Conservation (phyloP, 2,329 filamentous ascomycete species). For the Diaporthe vexans region DNA sequence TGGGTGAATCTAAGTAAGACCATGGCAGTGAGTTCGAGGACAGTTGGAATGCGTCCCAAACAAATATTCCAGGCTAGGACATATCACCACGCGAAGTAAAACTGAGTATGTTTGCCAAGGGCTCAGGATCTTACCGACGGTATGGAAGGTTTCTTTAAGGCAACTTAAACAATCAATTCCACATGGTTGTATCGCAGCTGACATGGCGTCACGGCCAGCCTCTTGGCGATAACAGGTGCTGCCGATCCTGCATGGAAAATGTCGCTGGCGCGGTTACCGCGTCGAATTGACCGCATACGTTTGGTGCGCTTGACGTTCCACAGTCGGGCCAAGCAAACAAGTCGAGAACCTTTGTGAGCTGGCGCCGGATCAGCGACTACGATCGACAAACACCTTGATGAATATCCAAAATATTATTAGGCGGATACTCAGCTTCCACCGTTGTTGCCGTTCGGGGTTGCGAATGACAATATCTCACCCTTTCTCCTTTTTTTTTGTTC, state of each 20-base stretch:
- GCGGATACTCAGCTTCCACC: background rate
- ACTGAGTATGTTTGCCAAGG: background rate
- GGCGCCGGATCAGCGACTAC: background rate
- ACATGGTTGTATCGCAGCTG: too few relatives aligned
- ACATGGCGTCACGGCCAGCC: background rate
- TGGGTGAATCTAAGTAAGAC: background rate
- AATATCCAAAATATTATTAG: background rate
- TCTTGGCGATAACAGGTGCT: background rate
- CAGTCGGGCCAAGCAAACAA: background rate
- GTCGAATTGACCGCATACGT: background rate
- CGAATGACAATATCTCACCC: background rate
- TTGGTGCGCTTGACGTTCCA: background rate
- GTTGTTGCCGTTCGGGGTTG: background rate
- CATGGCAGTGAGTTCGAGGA: background rate
- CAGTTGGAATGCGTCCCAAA: background rate
- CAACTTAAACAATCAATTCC: background rate
- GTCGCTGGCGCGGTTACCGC: background rate
- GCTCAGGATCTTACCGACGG: background rate
- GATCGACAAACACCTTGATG: background rate
- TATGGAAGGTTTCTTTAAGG: too few relatives aligned
- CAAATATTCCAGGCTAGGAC: background rate
- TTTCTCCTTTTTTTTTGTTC: too few relatives aligned
- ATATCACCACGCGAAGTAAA: background rate
- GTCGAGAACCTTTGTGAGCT: slow-evolving; percentile 11
- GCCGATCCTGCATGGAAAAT: background rate